Percentiles rank a stretch among this genome's conserved stretches.
Evolutionary conservation across 2,329 filamentous ascomycete species (phyloP).

Genomic region (Hymenoscyphus infarciens): DNA sequence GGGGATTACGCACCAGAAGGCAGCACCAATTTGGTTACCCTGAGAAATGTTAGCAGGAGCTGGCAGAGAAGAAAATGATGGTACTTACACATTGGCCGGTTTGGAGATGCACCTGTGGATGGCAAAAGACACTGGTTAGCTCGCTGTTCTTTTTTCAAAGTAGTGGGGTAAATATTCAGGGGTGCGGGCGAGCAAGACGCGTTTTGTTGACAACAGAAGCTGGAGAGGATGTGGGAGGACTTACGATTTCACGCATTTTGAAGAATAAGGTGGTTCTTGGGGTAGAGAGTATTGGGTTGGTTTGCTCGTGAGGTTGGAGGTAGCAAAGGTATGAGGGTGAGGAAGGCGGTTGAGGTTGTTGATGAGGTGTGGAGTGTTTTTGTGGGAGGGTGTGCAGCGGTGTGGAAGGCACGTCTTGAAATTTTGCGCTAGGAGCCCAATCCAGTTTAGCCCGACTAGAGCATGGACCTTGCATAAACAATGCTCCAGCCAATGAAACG

Average conservation of each 20-base stretch:
- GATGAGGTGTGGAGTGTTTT: slow-evolving; percentile 24
- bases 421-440: slow-evolving; percentile 12
- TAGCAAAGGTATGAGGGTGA: slow-evolving; percentile 9
- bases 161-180: slow-evolving; percentile 37
- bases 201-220: slow-evolving; percentile 27
- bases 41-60: slow-evolving; percentile 41
- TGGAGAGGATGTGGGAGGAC: slow-evolving; percentile 36
- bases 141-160: slow-evolving; percentile 39
- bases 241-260: slow-evolving; percentile 74
- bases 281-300: slow-evolving; percentile 7
- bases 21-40: slow-evolving; percentile 99
- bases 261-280: slow-evolving; percentile 32
- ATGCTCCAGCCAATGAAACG: slow-evolving; percentile 12
- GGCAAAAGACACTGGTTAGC: slow-evolving; percentile 53
- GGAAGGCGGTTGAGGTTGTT: slow-evolving; percentile 16
- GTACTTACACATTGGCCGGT: slow-evolving; percentile 96
- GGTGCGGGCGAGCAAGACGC: slow-evolving; percentile 39
- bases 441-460: slow-evolving; percentile 6
- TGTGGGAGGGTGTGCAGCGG: slow-evolving; percentile 22
- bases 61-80: slow-evolving; percentile 11
- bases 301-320: slow-evolving; percentile 11
- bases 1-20: slow-evolving; percentile 75
- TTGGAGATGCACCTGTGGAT: slow-evolving; percentile 90
- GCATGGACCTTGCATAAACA: slow-evolving; percentile 18
- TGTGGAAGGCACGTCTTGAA: slow-evolving; percentile 12